Base-by-base conservation (phyloP, 2,329 filamentous ascomycete genomes). In the Pezicula carpinea region DNA sequence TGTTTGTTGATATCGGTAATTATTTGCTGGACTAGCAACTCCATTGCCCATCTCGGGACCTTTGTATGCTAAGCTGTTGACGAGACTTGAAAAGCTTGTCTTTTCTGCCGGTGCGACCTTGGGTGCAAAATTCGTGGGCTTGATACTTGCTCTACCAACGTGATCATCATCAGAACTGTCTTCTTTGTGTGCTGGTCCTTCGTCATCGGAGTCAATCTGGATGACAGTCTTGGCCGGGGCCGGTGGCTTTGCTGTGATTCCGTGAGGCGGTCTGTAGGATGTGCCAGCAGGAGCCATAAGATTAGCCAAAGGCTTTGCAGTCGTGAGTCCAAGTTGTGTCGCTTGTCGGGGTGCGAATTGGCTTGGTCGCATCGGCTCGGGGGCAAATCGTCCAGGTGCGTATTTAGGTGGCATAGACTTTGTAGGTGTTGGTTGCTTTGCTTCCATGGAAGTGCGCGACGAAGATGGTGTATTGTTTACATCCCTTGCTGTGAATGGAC, bases 201-300 rank as follows among this genome's bases (percentile, higher is more conserved):
- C 76, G 43, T 77, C 73, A 43, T 80, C 77, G 5, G 74, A 79
- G 47, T 79, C 75, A 2, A 73, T 70, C n/a, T 67, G 65, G 47
- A 75, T 70, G 14, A 73, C 68, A 40, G 70, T 21, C 75, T 57
- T 45, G 39, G 64, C 58, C 38, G 74, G 69, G 18, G 66, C 63
- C 4, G 38, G 3, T 14, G 63, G 61, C 39, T 66, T 63, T 44
- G 65, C 62, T 3, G 66, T 57, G 39, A 68, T 60, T 32, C 65
- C 65, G 29, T 55, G 54, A 11, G 71, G 76, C 33, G 79, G 72
- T 53, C 79, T 77, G 59, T 87, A 92, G 8, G 75, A 66, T 0
- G 89, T 95, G 6, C 89, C 87, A 39, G 82, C 77, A 22, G 89
- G 87, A 31, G 88, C 87, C 72, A 95, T 85, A 38, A 80, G 68